phyloP scores from a whole-genome alignment of 2,329 filamentous ascomycete genomes.

The Pyrenochaeta sp. region DNA sequence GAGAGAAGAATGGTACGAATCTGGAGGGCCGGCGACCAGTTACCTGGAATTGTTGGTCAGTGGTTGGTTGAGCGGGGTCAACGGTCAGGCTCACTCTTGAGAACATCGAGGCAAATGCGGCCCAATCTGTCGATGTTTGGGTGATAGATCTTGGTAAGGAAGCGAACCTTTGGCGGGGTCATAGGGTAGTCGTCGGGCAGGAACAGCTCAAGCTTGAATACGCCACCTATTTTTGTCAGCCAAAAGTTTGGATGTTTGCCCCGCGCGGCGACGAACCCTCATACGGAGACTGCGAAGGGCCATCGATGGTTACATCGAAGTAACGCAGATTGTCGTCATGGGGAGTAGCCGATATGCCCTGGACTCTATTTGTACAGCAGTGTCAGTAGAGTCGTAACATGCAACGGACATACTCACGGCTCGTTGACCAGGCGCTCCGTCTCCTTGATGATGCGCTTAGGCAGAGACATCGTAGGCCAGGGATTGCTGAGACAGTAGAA shows the following conservation, averaged over 20 bases:
- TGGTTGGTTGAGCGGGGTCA: not conserved
- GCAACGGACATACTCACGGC: constrained; percentile 69
- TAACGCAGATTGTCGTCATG: constrained; percentile 98
- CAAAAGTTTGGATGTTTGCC: not conserved
- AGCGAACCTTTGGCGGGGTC: constrained; percentile 98
- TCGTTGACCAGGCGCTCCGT: constrained; percentile 96
- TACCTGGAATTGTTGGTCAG: constrained; percentile 67
- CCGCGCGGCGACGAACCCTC: constrained; percentile 71
- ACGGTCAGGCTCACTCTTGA: constrained; percentile 78
- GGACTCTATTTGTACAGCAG: constrained; percentile 69
- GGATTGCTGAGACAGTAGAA: constrained; percentile 9
- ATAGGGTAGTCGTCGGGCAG: constrained; percentile 99
- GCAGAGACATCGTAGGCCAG: constrained; percentile 67
- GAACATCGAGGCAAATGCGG: constrained; percentile 93
- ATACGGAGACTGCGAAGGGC: constrained; percentile 90
- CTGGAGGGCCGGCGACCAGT: constrained; percentile 98
- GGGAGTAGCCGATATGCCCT: constrained; percentile 93
- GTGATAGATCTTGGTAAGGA: constrained; percentile 99
- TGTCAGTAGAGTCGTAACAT: constrained; percentile 5
- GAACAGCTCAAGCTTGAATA: constrained; percentile 97
- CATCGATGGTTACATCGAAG: constrained; percentile 97
- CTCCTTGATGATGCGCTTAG: constrained; percentile 98
- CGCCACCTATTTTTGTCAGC: constrained; percentile 65
- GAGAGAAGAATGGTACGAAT: constrained; percentile 98
- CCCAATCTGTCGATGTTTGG: constrained; percentile 98